Evolutionary conservation across 495 filamentous ascomycete species (phyloP).

Genomic region (Talaromyces proteolyticus): DNA sequence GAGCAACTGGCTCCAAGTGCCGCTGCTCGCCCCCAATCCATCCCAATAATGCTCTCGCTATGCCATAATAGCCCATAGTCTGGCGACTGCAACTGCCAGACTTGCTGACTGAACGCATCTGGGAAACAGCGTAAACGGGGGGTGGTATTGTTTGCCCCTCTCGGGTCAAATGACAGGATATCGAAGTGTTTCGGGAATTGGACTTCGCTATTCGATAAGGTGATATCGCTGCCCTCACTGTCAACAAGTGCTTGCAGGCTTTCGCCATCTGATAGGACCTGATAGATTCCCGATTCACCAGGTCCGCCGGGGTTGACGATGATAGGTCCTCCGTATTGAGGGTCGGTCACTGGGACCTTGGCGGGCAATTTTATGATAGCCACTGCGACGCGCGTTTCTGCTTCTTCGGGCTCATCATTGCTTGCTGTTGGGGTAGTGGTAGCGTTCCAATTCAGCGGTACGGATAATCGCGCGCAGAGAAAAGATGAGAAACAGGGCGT

Average conservation of each 20-base stretch:
- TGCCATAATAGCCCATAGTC: constrained; percentile 20
- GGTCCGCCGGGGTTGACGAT: constrained; percentile 36
- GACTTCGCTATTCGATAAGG: too few relatives aligned
- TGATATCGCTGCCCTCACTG: too few relatives aligned
- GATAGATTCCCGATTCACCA: constrained; percentile 25
- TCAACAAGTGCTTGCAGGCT: constrained; percentile 20
- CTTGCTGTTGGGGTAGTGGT: too few relatives aligned
- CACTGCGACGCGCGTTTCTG: constrained; percentile 14
- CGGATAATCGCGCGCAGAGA: constrained; percentile 29
- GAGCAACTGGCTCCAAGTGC: constrained; percentile 22
- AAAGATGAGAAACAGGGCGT: constrained; percentile 16
- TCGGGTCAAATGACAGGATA: constrained; percentile 33
- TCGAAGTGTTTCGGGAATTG: constrained; percentile 38
- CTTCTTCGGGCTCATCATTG: constrained; percentile 11
- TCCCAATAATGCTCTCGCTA: constrained; percentile 26
- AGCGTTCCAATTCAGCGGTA: constrained; percentile 34
- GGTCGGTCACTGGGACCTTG: constrained; percentile 29
- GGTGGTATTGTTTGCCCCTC: constrained; percentile 26
- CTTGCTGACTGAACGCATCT: constrained; percentile 11
- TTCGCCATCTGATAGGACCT: constrained; percentile 10
- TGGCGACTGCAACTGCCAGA: constrained; percentile 24
- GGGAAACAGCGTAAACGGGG: constrained; percentile 26
- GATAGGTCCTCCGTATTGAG: constrained; percentile 31
- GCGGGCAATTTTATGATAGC: constrained; percentile 29
- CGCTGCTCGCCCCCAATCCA: constrained; percentile 23